phyloP scores from a whole-genome alignment of 176 grass and related monocot genomes.

The Otatea glauca region DNA sequence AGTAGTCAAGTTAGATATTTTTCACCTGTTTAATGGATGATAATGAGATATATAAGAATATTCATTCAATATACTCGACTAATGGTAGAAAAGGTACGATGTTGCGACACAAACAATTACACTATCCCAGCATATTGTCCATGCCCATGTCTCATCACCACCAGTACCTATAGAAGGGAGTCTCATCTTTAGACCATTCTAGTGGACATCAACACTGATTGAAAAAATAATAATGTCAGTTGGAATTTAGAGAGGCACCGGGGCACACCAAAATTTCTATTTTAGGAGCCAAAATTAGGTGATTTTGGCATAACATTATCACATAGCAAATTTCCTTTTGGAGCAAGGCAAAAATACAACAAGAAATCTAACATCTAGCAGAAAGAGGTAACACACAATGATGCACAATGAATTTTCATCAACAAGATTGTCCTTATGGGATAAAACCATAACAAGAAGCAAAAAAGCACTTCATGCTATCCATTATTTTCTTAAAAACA shows the following conservation, averaged over 20 bases:
- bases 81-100: background rate
- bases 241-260: background rate
- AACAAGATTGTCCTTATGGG: background rate
- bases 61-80: background rate
- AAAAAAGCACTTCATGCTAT: background rate
- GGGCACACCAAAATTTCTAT: background rate
- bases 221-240: background rate
- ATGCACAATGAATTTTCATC: constrained; percentile 13
- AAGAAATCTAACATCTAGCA: background rate
- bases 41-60: constrained; percentile 2
- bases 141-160: too few relatives aligned
- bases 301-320: background rate
- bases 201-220: background rate
- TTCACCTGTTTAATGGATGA: background rate
- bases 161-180: too few relatives aligned
- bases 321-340: background rate
- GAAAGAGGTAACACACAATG: background rate
- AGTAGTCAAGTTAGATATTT: too few relatives aligned
- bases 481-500: background rate
- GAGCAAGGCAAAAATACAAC: background rate
- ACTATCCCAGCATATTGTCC: background rate
- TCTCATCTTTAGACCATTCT: background rate
- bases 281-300: background rate
- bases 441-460: background rate
- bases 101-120: background rate